Base-by-base conservation (phyloP, 2,329 filamentous ascomycete genomes). In the Trichophaea hybrida region DNA sequence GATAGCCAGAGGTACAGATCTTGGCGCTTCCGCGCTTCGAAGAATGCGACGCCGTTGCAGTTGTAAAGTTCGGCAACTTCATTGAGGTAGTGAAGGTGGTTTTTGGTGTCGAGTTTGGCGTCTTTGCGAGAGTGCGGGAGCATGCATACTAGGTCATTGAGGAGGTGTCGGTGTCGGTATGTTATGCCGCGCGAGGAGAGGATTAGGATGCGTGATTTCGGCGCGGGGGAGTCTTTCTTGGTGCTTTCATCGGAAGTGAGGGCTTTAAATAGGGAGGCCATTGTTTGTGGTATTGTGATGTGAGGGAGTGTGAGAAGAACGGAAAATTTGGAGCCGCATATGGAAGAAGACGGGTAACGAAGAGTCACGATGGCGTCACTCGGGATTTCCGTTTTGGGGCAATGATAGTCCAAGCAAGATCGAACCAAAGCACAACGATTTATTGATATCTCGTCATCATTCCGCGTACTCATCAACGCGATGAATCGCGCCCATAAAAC, bases 21-120 rank as follows among this genome's bases (percentile, higher is more conserved):
- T 74, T 95, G 85, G 61, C 85, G 87, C 74, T 97, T 98, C 62
- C 90, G 80, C 50, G 90, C 90, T 75, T 98, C 91, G 71, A 96
- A 94, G 75, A 95, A 98, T 63, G 96, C 79, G 59, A 93, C 81
- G 71, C 94, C 91, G 75, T 94, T 95, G 79, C 88, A 94, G 71
- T 93, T 94, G 77, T 94, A 93, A 34, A 95, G 78, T 65, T 84
- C 81, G 40, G 80, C 80, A 24, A 78, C 74, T 69, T 90, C 87
- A 74, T 93, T 93, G 55, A 94, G 80, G 71, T 86, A 77, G 78
- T 82, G 79, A 68, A 89, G 79, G 76, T 93, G 89, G 40, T 87
- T 90, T 75, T 97, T 97, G 57, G 88, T 93, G 73, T 98, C 93
- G 66, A 96, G 87, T 74, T 98, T 98, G 68, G 86, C 88, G 72